A percentile compares a stretch with the other conserved stretches of the same genome.
These are phyloP conservation scores for Ceratocystis diversiconidia DNA, from an alignment of 2,329 filamentous ascomycete genomes.

Conservation along the genomic window DNA sequence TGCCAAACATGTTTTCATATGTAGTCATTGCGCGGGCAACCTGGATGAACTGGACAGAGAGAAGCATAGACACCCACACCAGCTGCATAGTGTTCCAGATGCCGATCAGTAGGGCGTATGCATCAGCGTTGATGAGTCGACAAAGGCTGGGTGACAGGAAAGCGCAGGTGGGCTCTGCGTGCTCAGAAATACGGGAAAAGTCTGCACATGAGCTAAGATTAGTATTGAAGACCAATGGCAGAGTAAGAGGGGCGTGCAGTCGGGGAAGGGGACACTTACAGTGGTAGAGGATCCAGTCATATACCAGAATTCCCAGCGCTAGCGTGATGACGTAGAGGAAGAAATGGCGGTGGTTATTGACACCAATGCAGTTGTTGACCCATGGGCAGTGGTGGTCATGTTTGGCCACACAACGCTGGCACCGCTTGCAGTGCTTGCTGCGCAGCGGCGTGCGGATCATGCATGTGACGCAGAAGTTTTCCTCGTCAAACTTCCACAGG, in stretches of 20 bases:
- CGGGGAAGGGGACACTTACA: slow-evolving; percentile 37
- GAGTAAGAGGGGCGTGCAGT: neutral
- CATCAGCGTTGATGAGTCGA: slow-evolving; percentile 61
- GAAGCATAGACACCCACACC: slow-evolving; percentile 92
- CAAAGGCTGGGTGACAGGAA: slow-evolving; percentile 65
- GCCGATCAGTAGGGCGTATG: slow-evolving; percentile 66
- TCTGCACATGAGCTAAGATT: slow-evolving; percentile 35
- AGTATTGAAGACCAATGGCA: neutral
- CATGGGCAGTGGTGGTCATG: slow-evolving; percentile 97
- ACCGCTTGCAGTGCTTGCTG: slow-evolving; percentile 90
- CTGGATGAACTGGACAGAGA: slow-evolving; percentile 86
- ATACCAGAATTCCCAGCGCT: slow-evolving; percentile 57
- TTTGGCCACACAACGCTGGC: slow-evolving; percentile 83
- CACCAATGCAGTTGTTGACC: slow-evolving; percentile 90
- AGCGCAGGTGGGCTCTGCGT: slow-evolving; percentile 48
- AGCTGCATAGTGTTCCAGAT: slow-evolving; percentile 75
- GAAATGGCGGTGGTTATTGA: slow-evolving; percentile 94
- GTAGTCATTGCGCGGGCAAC: slow-evolving; percentile 88
- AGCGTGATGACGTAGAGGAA: slow-evolving; percentile 75
- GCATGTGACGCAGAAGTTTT: slow-evolving; percentile 85
- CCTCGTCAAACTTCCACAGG: slow-evolving; percentile 80
- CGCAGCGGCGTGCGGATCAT: slow-evolving; percentile 87
- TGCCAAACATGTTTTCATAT: slow-evolving; percentile 86
- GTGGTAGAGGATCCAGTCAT: slow-evolving; percentile 57
- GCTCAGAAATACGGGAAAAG: slow-evolving; percentile 43